Conservation (phyloP, 129 eudicot species). For the Flaveria bidentis region DNA sequence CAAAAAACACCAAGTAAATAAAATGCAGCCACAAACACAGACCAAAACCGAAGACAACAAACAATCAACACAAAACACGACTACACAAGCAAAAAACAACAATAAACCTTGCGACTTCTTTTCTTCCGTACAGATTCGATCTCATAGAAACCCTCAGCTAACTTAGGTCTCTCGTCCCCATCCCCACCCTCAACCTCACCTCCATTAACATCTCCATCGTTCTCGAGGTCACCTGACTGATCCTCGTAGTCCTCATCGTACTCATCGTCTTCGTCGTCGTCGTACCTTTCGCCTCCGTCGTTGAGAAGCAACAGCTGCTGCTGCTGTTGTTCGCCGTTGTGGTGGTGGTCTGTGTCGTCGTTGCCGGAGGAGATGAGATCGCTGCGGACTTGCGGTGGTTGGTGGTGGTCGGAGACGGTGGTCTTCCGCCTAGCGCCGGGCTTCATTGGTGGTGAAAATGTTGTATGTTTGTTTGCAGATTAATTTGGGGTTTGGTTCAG, state of each 20-base stretch:
- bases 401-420: slow-evolving; percentile 26
- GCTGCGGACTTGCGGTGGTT: slow-evolving; percentile 17
- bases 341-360: slow-evolving; percentile 16
- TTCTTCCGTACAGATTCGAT: slow-evolving; percentile 75
- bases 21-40: not conserved
- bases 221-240: slow-evolving; percentile 24
- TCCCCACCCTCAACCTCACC: slow-evolving; percentile 15
- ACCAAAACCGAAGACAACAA: not conserved
- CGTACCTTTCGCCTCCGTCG: slow-evolving; percentile 31
- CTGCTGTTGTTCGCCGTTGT: slow-evolving; percentile 11
- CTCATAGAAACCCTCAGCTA: slow-evolving; percentile 85
- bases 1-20: slow-evolving; percentile 21
- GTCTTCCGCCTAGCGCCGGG: slow-evolving; percentile 31
- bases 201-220: slow-evolving; percentile 5
- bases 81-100: not conserved
- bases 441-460: slow-evolving; percentile 17
- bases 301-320: slow-evolving; percentile 26
- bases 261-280: slow-evolving; percentile 36
- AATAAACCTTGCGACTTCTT: slow-evolving; percentile 68
- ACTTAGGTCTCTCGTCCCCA: slow-evolving; percentile 42
- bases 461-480: slow-evolving; percentile 1
- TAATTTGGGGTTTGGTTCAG: not conserved
- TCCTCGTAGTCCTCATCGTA: slow-evolving; percentile 25
- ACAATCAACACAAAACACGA: not conserved
- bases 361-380: slow-evolving; percentile 21